phyloP scores from a whole-genome alignment of 768 basidiomycete genomes.

The Boletus rubroflammeus region DNA sequence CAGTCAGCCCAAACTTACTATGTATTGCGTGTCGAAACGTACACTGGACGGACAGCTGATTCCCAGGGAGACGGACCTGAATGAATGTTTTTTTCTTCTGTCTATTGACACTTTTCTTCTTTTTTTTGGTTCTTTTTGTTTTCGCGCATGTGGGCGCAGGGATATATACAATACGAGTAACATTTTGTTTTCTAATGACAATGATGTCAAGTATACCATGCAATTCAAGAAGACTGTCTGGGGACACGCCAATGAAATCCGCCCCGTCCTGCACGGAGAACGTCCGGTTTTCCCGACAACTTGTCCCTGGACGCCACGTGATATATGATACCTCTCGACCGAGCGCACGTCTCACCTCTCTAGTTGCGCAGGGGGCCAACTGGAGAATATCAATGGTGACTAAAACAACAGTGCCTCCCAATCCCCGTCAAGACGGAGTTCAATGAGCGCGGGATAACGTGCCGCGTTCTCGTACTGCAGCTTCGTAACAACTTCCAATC shows the following conservation, averaged over 20 bases:
- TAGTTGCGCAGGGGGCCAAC: slow-evolving; percentile 10
- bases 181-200: slow-evolving; percentile 25
- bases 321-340: neutral
- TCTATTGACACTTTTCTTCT: slow-evolving; percentile 16
- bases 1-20: slow-evolving; percentile 14
- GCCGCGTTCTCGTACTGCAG: neutral
- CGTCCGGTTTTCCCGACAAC: neutral
- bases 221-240: slow-evolving; percentile 17
- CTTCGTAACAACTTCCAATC: slow-evolving; percentile 6
- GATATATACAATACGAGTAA: slow-evolving; percentile 32
- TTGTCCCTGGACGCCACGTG: slow-evolving; percentile 1
- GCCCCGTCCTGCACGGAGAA: slow-evolving; percentile 8
- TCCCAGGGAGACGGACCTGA: slow-evolving; percentile 23
- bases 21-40: slow-evolving; percentile 27
- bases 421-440: neutral
- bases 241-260: neutral
- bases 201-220: slow-evolving; percentile 11
- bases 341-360: slow-evolving; percentile 13
- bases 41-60: slow-evolving; percentile 24
- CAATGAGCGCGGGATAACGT: slow-evolving; percentile 2
- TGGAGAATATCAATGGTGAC: neutral
- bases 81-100: slow-evolving; percentile 13
- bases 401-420: neutral
- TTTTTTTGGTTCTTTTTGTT: slow-evolving; percentile 17
- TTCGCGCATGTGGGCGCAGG: slow-evolving; percentile 15